Conservation (phyloP, 163 green algal genomes). For the Botryococcus braunii region DNA sequence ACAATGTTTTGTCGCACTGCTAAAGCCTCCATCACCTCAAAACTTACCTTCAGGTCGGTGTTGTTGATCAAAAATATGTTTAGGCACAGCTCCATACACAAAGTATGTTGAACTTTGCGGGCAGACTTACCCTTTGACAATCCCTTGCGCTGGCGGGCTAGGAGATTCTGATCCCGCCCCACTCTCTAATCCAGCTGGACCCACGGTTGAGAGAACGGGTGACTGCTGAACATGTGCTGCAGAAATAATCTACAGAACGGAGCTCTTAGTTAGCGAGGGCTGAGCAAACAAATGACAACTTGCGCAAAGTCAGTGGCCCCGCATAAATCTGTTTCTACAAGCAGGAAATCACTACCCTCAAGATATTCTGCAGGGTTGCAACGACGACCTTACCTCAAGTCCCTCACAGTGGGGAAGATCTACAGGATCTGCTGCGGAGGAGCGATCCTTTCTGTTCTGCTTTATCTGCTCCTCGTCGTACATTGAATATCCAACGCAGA, state of each 20-base stretch:
- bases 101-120: no score
- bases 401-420: slow-evolving; percentile 12
- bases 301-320: no score
- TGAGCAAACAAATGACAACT: neutral
- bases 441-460: neutral
- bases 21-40: no score
- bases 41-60: no score
- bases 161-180: no score
- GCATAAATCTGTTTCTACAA: no score
- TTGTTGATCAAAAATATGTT: no score
- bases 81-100: no score
- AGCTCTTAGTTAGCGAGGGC: neutral
- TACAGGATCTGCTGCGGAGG: neutral
- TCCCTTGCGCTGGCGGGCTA: no score
- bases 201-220: slow-evolving; percentile 1
- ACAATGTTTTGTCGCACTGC: no score
- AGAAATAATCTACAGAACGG: slow-evolving; percentile 12
- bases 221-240: slow-evolving; percentile 3
- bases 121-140: no score
- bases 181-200: neutral
- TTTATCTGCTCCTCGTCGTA: slow-evolving; percentile 10
- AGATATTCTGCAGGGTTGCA: neutral
- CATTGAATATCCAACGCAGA: slow-evolving; percentile 7
- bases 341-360: neutral
- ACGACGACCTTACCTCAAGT: neutral